Evolutionary conservation across 345 rosid species (phyloP), one percentile per base, ranked within the genome.

Genomic region (Rhizophora apiculata): DNA sequence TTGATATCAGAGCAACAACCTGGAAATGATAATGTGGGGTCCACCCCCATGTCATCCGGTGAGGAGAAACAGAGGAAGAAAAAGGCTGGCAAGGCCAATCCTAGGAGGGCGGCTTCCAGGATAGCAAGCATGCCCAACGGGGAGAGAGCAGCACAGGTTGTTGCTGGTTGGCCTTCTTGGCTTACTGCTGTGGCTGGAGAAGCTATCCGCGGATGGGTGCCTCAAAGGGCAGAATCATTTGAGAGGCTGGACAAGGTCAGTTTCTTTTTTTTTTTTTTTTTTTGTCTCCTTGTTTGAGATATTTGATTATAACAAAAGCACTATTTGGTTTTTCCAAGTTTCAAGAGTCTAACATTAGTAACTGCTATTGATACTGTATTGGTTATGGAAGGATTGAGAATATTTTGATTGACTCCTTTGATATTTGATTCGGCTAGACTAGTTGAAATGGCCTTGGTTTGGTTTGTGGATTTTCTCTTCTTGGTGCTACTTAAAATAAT

Each of bases 141-240:
- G 26, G 96, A 91, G 69, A 85, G 64, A 80, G 96, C 88, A 36
- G 90, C 87, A 43, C 89, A 84, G 59, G 83, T 88, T 64, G 85
- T 84, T 72, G 92, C 99, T 51, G 99, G 99, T 75, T 95, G 99
- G 99, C 99, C 99, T 61, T 78, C 96, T 69, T 95, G 99, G 99
- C 76, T 95, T 68, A 82, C 87, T 34, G 72, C 86, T 0, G 99
- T 92, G 69, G 99, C 99, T n/a, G 96, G 97, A 11, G 99, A 95
- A 81, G 97, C 97, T 63, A 87, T 95, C 78, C 84, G 84, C 58
- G 99, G 99, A 15, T 95, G 99, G 99, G 83, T 87, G 64, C 97
- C 99, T 10, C 85, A 97, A 19, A 85, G 82, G 60, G 91, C 97
- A 0, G 96, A 95, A 43, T 92, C 99, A 0, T 95, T 95, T 72